phyloP scores from a whole-genome alignment of 371 early-diverging fungal species.

The Apophysomyces trapeziformis region DNA sequence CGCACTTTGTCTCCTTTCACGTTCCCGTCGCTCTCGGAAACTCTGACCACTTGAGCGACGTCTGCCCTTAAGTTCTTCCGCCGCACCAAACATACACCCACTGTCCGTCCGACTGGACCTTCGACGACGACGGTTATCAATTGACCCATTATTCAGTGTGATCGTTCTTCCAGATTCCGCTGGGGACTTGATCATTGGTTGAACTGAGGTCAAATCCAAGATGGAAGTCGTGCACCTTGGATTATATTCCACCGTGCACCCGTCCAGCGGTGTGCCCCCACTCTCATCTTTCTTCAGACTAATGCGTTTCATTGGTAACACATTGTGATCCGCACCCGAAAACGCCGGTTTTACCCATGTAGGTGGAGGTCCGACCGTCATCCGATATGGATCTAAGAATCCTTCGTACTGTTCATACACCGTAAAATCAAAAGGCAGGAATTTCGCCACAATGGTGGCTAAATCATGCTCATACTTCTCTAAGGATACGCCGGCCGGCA shows the following conservation, averaged over 20 bases:
- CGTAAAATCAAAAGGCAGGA: conserved; percentile 59
- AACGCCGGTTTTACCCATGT: conserved; percentile 62
- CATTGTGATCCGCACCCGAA: conserved; percentile 33
- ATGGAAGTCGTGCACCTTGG: background rate
- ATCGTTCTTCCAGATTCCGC: background rate
- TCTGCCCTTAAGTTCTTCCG: background rate
- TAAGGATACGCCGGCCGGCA: conserved; percentile 1
- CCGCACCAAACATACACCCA: background rate
- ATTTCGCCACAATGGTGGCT: conserved; percentile 41
- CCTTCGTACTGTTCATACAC: conserved; percentile 63
- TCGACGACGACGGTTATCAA: background rate
- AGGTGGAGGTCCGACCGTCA: conserved; percentile 64
- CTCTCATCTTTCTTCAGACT: background rate
- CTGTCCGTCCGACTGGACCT: background rate
- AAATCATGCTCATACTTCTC: conserved; percentile 20
- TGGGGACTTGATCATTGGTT: background rate
- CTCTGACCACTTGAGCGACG: conserved; percentile 14
- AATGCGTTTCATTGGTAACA: conserved; percentile 5
- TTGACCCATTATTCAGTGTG: background rate
- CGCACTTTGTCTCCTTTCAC: conserved; percentile 13
- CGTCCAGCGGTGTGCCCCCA: background rate
- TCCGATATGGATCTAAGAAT: conserved; percentile 48
- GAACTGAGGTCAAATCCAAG: background rate
- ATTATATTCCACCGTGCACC: background rate
- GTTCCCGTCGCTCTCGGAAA: conserved; percentile 16